A percentile compares a stretch with the other conserved stretches of the same genome.
These are phyloP conservation scores for Austroboletus festivus DNA, from an alignment of 768 basidiomycete species.

Conservation along the genomic window DNA sequence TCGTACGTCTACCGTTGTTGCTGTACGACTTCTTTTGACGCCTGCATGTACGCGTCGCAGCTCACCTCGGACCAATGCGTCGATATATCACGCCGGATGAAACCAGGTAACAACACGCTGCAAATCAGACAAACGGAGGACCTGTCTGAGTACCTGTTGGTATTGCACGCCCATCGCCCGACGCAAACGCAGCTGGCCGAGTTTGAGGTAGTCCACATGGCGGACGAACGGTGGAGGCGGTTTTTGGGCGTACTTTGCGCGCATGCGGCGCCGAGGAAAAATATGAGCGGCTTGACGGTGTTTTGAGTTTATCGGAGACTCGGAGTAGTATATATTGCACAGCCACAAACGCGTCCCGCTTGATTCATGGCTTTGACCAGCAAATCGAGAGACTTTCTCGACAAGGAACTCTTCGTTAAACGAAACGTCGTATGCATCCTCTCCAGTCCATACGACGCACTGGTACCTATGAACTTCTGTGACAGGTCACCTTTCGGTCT, in stretches of 20 bases:
- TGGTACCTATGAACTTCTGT: background rate
- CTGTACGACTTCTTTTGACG: slow-evolving; percentile 9
- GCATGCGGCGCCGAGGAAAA: slow-evolving; percentile 1
- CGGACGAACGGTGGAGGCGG: slow-evolving; percentile 21
- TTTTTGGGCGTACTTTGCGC: slow-evolving; percentile 15
- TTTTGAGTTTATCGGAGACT: background rate
- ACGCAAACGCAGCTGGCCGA: slow-evolving; percentile 42
- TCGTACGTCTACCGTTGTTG: too few relatives aligned
- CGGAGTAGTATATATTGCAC: too few relatives aligned
- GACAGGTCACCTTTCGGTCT: slow-evolving; percentile 79
- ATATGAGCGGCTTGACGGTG: background rate
- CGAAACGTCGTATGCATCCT: slow-evolving; percentile 44
- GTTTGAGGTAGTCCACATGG: slow-evolving; percentile 9
- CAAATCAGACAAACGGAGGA: slow-evolving; percentile 42
- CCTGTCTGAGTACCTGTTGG: slow-evolving; percentile 43
- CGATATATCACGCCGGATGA: slow-evolving; percentile 44
- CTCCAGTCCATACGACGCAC: too few relatives aligned
- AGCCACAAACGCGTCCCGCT: slow-evolving; percentile 15
- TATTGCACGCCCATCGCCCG: slow-evolving; percentile 50
- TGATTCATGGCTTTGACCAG: slow-evolving; percentile 27
- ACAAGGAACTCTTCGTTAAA: slow-evolving; percentile 45
- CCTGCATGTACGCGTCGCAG: slow-evolving; percentile 24
- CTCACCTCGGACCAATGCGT: slow-evolving; percentile 46
- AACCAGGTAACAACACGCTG: slow-evolving; percentile 40
- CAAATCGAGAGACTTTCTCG: slow-evolving; percentile 39